A percentile compares a stretch with the other conserved stretches of the same genome.
Evolutionary conservation across 441 rosid species (phyloP).

Genomic region (Mallotus repandus): DNA sequence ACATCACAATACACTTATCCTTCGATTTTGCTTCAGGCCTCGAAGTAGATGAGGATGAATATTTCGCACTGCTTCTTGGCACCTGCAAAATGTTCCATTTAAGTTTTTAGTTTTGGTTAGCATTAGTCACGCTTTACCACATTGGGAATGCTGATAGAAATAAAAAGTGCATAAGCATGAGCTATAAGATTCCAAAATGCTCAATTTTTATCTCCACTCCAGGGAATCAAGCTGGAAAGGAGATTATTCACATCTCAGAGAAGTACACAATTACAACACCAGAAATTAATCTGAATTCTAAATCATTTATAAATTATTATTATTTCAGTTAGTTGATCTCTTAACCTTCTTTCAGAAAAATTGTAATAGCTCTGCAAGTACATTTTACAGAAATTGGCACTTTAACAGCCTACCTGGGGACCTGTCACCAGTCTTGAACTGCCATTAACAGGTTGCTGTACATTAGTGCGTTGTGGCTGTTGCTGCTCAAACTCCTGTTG

Average conservation of each 20-base stretch:
- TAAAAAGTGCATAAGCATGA: not conserved
- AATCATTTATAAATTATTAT: conserved; percentile 1
- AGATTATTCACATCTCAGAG: not conserved
- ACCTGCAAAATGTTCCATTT: conserved; percentile 45
- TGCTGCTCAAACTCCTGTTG: conserved; percentile 87
- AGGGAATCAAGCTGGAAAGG: not conserved
- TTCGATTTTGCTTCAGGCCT: conserved; percentile 68
- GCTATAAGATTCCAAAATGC: not conserved
- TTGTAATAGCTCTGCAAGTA: not conserved
- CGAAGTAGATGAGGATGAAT: conserved; percentile 40
- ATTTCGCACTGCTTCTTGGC: conserved; percentile 51
- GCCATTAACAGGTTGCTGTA: conserved; percentile 48
- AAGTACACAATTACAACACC: not conserved
- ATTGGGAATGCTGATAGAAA: not conserved
- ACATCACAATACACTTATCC: conserved; percentile 86
- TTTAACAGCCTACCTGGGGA: conserved; percentile 61
- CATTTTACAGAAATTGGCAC: not conserved
- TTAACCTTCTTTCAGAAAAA: not conserved
- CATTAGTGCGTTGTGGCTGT: conserved; percentile 54
- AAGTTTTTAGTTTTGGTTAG: not conserved
- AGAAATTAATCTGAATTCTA: not conserved
- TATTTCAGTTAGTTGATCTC: no score
- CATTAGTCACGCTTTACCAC: not conserved
- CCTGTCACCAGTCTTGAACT: conserved; percentile 75
- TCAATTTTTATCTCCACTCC: not conserved